Conservation (phyloP, 2,329 filamentous ascomycete genomes). For the Penicillium sp. region DNA sequence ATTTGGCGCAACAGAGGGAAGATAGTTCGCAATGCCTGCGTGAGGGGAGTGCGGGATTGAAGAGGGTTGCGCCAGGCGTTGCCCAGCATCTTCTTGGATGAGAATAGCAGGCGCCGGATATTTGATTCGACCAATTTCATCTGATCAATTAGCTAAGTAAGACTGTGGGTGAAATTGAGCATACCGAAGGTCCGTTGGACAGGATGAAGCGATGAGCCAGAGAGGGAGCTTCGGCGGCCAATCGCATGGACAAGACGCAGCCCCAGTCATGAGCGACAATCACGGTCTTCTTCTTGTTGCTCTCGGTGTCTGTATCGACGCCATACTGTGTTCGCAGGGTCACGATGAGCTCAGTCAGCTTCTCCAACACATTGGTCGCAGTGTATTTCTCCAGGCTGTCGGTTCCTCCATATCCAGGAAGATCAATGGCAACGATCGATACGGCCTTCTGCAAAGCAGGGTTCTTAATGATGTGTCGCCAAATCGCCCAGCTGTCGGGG, state of each 20-base stretch:
- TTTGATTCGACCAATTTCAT: constrained; percentile 47
- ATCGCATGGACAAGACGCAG: constrained; percentile 53
- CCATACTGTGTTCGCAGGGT: constrained; percentile 52
- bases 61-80: constrained; percentile 50
- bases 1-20: constrained; percentile 53
- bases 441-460: constrained; percentile 40
- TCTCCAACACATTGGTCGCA: constrained; percentile 55
- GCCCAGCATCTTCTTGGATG: constrained; percentile 53
- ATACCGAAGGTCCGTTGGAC: constrained; percentile 56
- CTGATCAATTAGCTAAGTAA: constrained; percentile 29
- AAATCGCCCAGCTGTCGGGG: constrained; percentile 60
- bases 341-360: constrained; percentile 56
- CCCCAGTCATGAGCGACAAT: constrained; percentile 61
- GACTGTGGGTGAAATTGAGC: constrained; percentile 20
- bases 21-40: constrained; percentile 47
- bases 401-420: constrained; percentile 62
- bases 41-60: constrained; percentile 47
- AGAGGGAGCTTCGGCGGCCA: constrained; percentile 60
- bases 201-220: constrained; percentile 60
- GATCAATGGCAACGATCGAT: constrained; percentile 57
- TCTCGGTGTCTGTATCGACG: constrained; percentile 30
- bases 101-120: constrained; percentile 40
- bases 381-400: constrained; percentile 54
- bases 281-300: constrained; percentile 47
- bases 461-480: constrained; percentile 52